Evolutionary conservation across 768 basidiomycete species (phyloP).

Genomic region (Pulveroboletus sp.): DNA sequence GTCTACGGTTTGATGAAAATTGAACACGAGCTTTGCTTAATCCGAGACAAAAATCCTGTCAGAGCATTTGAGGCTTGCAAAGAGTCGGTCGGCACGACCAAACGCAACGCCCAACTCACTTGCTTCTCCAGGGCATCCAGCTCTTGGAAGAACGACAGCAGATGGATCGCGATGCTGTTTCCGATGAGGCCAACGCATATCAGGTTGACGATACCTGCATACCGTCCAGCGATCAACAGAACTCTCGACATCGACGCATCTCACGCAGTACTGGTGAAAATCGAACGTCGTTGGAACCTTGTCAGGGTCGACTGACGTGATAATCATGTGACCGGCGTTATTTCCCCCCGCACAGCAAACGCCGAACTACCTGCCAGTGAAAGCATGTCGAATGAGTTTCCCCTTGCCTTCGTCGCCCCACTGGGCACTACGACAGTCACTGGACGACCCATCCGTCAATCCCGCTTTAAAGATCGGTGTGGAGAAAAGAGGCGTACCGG

Average conservation of each 20-base stretch:
- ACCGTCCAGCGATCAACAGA: not conserved
- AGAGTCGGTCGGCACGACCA: too few species aligned
- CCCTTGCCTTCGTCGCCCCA: conserved; percentile 96
- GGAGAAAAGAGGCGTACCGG: too few species aligned
- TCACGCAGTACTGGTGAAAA: conserved; percentile 82
- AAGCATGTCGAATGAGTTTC: conserved; percentile 96
- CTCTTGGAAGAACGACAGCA: conserved; percentile 93
- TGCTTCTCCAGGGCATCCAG: conserved; percentile 76
- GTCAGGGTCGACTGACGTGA: conserved; percentile 70
- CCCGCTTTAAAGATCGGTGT: too few species aligned
- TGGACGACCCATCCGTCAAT: conserved; percentile 16
- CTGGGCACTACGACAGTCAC: conserved; percentile 86
- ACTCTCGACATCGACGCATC: not conserved
- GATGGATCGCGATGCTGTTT: conserved; percentile 88
- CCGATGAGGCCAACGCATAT: conserved; percentile 86
- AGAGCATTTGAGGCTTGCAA: conserved; percentile 42
- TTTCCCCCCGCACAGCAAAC: conserved; percentile 98
- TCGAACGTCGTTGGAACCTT: conserved; percentile 87
- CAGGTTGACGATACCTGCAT: conserved; percentile 31
- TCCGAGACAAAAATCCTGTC: conserved; percentile 82
- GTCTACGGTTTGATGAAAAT: conserved; percentile 99
- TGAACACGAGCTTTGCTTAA: too few species aligned
- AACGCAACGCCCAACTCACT: conserved; percentile 64
- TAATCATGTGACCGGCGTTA: conserved; percentile 98
- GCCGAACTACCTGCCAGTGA: conserved; percentile 82